Percentiles rank a stretch among this genome's conserved stretches.
Evolutionary conservation across 2,329 filamentous ascomycete genomes (phyloP).

Genomic region (Curvularia sp.): DNA sequence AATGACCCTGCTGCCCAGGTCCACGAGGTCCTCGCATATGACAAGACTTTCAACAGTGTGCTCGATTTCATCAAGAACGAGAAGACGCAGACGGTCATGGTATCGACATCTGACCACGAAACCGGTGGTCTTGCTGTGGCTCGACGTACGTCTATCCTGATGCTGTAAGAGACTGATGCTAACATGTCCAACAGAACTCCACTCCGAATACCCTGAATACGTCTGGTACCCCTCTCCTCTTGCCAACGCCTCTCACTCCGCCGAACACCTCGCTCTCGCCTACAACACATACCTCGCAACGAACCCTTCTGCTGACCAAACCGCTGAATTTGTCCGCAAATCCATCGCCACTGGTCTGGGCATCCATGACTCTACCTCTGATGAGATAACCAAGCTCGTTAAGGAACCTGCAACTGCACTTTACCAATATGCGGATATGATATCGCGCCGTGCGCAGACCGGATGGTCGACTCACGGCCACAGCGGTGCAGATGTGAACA

Average conservation of each 20-base stretch:
- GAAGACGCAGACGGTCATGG: slow-evolving; percentile 76
- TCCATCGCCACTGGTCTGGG: slow-evolving; percentile 76
- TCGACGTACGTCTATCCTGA: slow-evolving; percentile 65
- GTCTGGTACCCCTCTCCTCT: slow-evolving; percentile 84
- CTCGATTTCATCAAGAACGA: slow-evolving; percentile 82
- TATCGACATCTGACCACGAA: slow-evolving; percentile 94
- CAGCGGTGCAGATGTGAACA: slow-evolving; percentile 88
- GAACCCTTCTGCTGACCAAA: slow-evolving; percentile 38
- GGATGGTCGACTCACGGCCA: slow-evolving; percentile 97
- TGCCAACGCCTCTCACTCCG: slow-evolving; percentile 77
- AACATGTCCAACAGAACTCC: slow-evolving; percentile 57
- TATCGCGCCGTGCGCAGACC: slow-evolving; percentile 84
- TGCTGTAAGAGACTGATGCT: slow-evolving; percentile 6
- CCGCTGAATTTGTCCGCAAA: slow-evolving; percentile 67
- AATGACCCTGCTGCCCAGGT: slow-evolving; percentile 64
- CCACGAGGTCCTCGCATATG: slow-evolving; percentile 93
- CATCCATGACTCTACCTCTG: slow-evolving; percentile 72
- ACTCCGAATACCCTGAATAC: slow-evolving; percentile 69
- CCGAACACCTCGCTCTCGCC: slow-evolving; percentile 71
- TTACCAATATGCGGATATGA: slow-evolving; percentile 78
- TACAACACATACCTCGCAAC: slow-evolving; percentile 66
- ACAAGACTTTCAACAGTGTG: slow-evolving; percentile 82
- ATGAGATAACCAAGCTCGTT: slow-evolving; percentile 73
- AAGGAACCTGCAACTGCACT: slow-evolving; percentile 63
- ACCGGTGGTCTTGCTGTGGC: slow-evolving; percentile 88